Base-by-base conservation (phyloP, 306 rosid genomes). In the Prunus padus region DNA sequence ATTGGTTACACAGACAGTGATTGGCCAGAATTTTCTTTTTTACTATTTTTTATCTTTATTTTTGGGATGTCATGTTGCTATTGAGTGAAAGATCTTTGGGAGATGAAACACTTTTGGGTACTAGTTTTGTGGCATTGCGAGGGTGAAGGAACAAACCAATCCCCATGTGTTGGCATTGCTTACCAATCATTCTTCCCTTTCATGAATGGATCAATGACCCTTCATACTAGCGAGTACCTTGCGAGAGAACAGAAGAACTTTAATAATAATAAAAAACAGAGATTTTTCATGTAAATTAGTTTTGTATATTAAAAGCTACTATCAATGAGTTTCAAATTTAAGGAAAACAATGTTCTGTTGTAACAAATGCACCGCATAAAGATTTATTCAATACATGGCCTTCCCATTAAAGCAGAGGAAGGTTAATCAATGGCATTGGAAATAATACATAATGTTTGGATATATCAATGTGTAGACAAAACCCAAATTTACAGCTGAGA, bases 401-500 rank as follows among this genome's bases (percentile, higher is more conserved):
- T 40, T 56, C 14, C 37, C 7, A 8, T 9, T 72, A 54, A 40
- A 44, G 16, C 20, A 15, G 3, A 15, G 54, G 28, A 68, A 72
- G 23, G 23, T 37, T 61, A 15, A 28, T 62, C 16, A 8, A 45
- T 28, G 50, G 26, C 57, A 46, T 3, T 19, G 22, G 65, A 55
- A 20, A 54, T 37, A 37, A 37, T 37, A 37, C 3, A 54, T 13
- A 50, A 47, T 62, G 50, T 20, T 45, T 9, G 16, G 19, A 63
- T 64, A 75, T 31, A n/a, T 75, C 8, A 8, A 44, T 0, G 42
- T 7, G 11, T 11, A 25, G 42, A 42, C 11, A 59, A 28, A 73
- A 73, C 56, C 72, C 46, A 18, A 12, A 59, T 76, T 82, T 85
- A 90, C 81, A 88, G 64, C 57, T 80, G 87, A 8, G 91, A 87